A percentile compares a stretch with the other conserved stretches of the same genome.
Conservation (phyloP, 768 basidiomycete species). For the Cubamyces sp. region DNA sequence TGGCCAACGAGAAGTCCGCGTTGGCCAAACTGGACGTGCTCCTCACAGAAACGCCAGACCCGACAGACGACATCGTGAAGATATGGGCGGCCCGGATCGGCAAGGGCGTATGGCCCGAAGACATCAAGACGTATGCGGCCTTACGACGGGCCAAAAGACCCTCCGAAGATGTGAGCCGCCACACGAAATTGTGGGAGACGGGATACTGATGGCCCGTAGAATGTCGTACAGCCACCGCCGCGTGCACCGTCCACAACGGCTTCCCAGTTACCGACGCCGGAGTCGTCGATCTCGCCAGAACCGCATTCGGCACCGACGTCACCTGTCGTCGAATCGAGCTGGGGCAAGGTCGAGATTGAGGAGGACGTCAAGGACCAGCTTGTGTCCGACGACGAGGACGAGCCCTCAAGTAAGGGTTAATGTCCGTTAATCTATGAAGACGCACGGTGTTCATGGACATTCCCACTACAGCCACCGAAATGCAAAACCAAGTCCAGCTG, state of each 20-base stretch:
- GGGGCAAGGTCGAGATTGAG: slow-evolving; percentile 11
- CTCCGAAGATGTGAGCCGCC: neutral
- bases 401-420: neutral
- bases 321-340: slow-evolving; percentile 9
- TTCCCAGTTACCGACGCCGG: slow-evolving; percentile 18
- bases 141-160: neutral
- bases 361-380: slow-evolving; percentile 20
- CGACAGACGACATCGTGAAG: neutral
- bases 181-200: neutral
- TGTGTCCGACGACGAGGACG: slow-evolving; percentile 5
- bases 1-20: neutral
- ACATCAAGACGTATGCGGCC: slow-evolving; percentile 19
- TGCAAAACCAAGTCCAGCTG: neutral
- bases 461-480: neutral
- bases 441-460: neutral
- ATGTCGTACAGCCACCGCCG: too few species aligned
- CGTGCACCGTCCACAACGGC: neutral
- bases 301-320: slow-evolving; percentile 8
- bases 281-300: slow-evolving; percentile 21
- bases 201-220: neutral
- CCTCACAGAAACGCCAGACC: slow-evolving; percentile 9
- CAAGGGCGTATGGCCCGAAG: slow-evolving; percentile 2
- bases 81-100: slow-evolving; percentile 22
- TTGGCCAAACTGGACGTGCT: slow-evolving; percentile 14
- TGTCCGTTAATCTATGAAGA: neutral